Percentiles rank a stretch among this genome's conserved stretches.
Evolutionary conservation across 1,284 basidiomycete species (phyloP).

Genomic region (Naganishia sp.): DNA sequence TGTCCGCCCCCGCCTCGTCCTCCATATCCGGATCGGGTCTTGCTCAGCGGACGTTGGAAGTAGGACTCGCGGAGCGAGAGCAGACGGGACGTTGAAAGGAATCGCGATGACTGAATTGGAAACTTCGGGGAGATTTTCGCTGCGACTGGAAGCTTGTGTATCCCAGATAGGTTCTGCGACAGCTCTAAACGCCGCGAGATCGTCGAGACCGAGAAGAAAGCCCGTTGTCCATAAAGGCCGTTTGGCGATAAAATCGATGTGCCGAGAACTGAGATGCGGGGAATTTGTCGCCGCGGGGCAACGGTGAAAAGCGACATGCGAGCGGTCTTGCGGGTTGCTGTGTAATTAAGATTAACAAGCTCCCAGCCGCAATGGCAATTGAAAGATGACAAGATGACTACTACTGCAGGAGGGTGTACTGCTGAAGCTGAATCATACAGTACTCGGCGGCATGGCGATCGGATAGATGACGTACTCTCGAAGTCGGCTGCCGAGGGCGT

Average conservation of each 20-base stretch:
- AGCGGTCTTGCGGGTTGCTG: too few species aligned
- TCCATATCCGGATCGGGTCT: constrained; percentile 13
- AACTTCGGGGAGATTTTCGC: background rate
- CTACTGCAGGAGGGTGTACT: background rate
- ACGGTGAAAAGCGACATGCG: background rate
- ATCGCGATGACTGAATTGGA: background rate
- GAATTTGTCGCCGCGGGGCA: background rate
- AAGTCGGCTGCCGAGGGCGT: background rate
- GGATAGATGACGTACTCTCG: background rate
- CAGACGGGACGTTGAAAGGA: constrained; percentile 17
- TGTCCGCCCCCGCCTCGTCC: constrained; percentile 3
- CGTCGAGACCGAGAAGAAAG: background rate
- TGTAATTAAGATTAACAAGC: too few species aligned
- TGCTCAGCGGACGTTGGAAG: constrained; percentile 32
- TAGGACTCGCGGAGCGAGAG: constrained; percentile 37
- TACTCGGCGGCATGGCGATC: background rate
- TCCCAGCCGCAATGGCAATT: background rate
- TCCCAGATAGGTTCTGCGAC: background rate
- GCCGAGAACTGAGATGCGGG: background rate
- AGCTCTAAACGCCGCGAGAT: background rate
- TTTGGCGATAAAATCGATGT: background rate
- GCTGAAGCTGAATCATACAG: background rate
- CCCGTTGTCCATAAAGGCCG: background rate
- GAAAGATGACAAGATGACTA: background rate
- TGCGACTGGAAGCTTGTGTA: background rate